Base-by-base conservation (phyloP, 305 asterid species). In the Rubia balearica region DNA sequence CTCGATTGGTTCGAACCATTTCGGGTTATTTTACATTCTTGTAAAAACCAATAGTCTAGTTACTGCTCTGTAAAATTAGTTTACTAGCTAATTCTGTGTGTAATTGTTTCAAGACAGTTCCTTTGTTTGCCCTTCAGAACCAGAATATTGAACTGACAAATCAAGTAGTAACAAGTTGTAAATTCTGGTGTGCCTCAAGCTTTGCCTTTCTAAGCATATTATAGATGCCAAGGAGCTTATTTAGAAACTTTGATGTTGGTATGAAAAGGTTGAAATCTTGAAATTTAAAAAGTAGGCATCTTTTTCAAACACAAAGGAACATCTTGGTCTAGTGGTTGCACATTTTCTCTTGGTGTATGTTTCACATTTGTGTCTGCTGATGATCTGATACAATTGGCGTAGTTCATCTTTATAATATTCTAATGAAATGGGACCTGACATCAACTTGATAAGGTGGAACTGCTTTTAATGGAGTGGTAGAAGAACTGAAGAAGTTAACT, bases 391-490 rank as follows among this genome's bases (percentile, higher is more conserved):
- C 40, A 5, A 14, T 0, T 21, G 64, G 64, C 8, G 17, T 5
- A 7, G 33, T 30, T 61, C 19, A 24, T 24, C 42, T 61, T n/a
- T 4, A 61, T 61, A 41, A 24, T 36, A 62, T 62, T 43, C 40
- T 64, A 53, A 10, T 38, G 12, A 14, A 63, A 13, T 33, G 10
- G 22, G 30, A 27, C 73, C 33, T 65, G 45, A 21, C 43, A 38
- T 49, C 41, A n/a, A 27, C 24, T 38, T 66, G 38, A 43, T 78
- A 86, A 90, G 99, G 99, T 78, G 99, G 99, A 78, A 94, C 99
- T 64, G 99, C 96, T 53, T 94, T 94, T 78, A 94, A 94, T 83
- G 96, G 99, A 77, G 96, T 94, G 57, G 96, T 88, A 46, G 99
- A 91, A 87, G 99, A 91, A 87, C 91, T 94, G 71, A 88, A 89